Evolutionary conservation across 1,284 basidiomycete genomes (phyloP), one percentile per base, ranked within the genome.

Genomic region (Golubevia sp.): DNA sequence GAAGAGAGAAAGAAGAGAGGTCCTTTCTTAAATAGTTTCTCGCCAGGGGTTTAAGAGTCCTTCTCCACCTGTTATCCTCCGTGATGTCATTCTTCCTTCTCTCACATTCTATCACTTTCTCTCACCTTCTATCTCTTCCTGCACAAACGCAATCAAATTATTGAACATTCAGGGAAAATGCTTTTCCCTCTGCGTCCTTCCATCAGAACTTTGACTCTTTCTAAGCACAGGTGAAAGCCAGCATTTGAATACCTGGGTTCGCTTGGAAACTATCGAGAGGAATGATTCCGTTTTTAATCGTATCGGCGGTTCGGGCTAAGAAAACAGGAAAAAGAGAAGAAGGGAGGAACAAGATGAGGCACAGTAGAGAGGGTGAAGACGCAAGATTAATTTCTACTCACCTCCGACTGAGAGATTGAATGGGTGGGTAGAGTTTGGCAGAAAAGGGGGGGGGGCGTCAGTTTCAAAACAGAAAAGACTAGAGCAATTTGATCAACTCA

Each of bases 281-380:
- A 38, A 62, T 62, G 57, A 62, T 62, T 24, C 61, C 61, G 27
- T 62, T 62, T 34, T 62, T 62, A 57, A 62, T 62, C 2, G 61
- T 62, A 23, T 62, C 61, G 23, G 61, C 61, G 2, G 61, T 62
- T n/a, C 61, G 61, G 5, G 61, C 61, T 27, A n/a, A n/a, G n/a
- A n/a, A n/a, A n/a, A 49, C 18, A 49, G 20, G 48, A 49, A 23
- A 49, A 23, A 49, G 48, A 49, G 48, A 49, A 23, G 20, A 23
- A 49, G 48, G 48, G 48, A 18, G 48, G 20, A 49, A 49, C 18
- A 49, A 23, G 18, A 23, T 18, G 48, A 23, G 20, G 18, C 18
- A 49, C 48, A 23, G 20, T 49, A 49, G 48, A 49, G 20, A 49
- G 1, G 1, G 20, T 18, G 20, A 49, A 18, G 48, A 1, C 48